phyloP scores from a whole-genome alignment of 2,329 filamentous ascomycete species.

The Penicillium thymicola region DNA sequence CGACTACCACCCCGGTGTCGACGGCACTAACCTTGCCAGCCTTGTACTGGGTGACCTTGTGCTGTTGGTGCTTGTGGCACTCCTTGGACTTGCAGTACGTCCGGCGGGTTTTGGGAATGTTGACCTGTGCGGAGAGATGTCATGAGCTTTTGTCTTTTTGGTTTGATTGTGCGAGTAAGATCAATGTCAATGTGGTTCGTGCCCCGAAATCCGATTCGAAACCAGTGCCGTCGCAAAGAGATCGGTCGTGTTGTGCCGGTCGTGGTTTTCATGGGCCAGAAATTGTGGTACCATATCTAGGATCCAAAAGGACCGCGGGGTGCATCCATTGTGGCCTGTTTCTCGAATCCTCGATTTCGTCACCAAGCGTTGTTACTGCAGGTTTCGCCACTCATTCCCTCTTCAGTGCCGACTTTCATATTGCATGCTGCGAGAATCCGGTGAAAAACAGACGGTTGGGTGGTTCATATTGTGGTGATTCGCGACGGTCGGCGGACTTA shows the following conservation, averaged over 20 bases:
- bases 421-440: neutral
- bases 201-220: slow-evolving; percentile 12
- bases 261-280: neutral
- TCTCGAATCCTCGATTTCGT: neutral
- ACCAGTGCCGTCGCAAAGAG: slow-evolving; percentile 5
- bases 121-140: slow-evolving; percentile 62
- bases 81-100: slow-evolving; percentile 97
- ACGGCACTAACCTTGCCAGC: slow-evolving; percentile 70
- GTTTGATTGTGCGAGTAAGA: neutral
- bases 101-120: slow-evolving; percentile 96
- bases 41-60: slow-evolving; percentile 97
- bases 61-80: slow-evolving; percentile 88
- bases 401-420: neutral
- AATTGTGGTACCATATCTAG: neutral
- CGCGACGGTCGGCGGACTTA: slow-evolving; percentile 14
- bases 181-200: slow-evolving; percentile 6
- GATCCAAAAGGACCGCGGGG: neutral
- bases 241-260: neutral
- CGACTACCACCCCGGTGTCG: slow-evolving; percentile 15
- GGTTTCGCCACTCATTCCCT: neutral
- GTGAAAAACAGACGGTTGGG: neutral
- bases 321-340: neutral
- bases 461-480: neutral
- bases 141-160: slow-evolving; percentile 24
- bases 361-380: neutral